Percentiles rank a stretch among this genome's conserved stretches.
These are phyloP conservation scores for Orobanche coerulescens DNA, from an alignment of 257 asterid genomes.

Conservation along the genomic window DNA sequence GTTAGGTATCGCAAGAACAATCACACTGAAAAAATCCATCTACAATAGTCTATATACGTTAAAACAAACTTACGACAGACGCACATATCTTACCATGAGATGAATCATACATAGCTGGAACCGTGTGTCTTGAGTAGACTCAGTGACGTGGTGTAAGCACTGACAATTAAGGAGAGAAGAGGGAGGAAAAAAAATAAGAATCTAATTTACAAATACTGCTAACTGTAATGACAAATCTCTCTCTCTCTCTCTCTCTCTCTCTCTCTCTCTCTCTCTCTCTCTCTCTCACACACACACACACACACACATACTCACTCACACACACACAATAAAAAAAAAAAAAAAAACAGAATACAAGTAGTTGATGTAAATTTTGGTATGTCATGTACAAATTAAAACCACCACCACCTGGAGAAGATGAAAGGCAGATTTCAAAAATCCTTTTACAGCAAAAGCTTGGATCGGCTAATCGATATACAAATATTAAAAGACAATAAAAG, in stretches of 20 bases:
- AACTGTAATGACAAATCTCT: no score
- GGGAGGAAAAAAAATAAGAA: constrained; percentile 22
- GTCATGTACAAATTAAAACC: constrained; percentile 4
- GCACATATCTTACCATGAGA: constrained; percentile 29
- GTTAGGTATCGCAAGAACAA: neutral
- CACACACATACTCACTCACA: no score
- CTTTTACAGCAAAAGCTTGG: neutral
- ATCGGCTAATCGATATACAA: neutral
- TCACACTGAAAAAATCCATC: neutral
- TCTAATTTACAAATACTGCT: constrained; percentile 5
- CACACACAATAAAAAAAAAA: no score
- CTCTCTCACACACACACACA: no score
- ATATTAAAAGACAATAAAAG: neutral
- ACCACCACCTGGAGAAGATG: neutral
- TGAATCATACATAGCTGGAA: constrained; percentile 29
- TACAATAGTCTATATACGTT: neutral
- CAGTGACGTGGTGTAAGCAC: constrained; percentile 51
- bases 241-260: no score
- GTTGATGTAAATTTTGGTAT: neutral
- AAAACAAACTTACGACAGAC: neutral
- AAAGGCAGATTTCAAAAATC: constrained; percentile 7
- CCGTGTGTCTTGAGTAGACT: constrained; percentile 35
- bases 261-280: no score
- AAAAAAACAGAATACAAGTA: neutral
- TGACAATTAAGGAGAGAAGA: constrained; percentile 28